phyloP scores from a whole-genome alignment of 2,329 filamentous ascomycete species.

The Immersiporthe knoxdaviesiana region DNA sequence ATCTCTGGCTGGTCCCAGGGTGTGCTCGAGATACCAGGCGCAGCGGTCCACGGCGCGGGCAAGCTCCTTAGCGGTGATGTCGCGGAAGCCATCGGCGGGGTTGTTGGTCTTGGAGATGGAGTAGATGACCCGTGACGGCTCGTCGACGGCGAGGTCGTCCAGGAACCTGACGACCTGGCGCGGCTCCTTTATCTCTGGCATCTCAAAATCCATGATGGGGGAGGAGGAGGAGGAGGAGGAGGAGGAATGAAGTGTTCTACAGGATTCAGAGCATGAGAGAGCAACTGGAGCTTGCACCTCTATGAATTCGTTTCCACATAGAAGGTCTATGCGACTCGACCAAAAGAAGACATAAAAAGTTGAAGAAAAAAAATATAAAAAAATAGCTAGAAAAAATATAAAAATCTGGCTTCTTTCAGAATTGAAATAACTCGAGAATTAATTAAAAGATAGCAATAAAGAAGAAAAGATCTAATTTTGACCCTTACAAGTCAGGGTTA shows the following conservation, averaged over 20 bases:
- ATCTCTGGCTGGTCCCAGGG: slow-evolving; percentile 32
- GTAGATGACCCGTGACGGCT: slow-evolving; percentile 33
- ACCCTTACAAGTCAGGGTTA: no score
- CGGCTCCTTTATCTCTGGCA: slow-evolving; percentile 1
- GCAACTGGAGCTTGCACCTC: neutral
- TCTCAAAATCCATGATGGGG: neutral
- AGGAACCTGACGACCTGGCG: slow-evolving; percentile 32
- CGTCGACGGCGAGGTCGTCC: slow-evolving; percentile 32
- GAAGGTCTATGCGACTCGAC: no score
- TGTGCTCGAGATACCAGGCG: slow-evolving; percentile 36
- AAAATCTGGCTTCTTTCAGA: no score
- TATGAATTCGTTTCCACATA: no score
- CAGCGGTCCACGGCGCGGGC: slow-evolving; percentile 35
- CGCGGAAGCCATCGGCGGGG: slow-evolving; percentile 33
- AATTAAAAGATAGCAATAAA: no score
- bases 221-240: neutral
- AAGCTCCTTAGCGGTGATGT: slow-evolving; percentile 30
- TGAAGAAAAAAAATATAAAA: no score
- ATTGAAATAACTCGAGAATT: no score
- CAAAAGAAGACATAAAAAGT: no score
- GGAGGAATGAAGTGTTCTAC: neutral
- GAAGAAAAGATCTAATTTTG: no score
- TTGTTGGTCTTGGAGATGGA: slow-evolving; percentile 33
- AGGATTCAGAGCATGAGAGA: neutral
- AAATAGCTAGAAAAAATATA: no score